Evolutionary conservation across 2,329 filamentous ascomycete species (phyloP).

Genomic region (Cadophora gregata): DNA sequence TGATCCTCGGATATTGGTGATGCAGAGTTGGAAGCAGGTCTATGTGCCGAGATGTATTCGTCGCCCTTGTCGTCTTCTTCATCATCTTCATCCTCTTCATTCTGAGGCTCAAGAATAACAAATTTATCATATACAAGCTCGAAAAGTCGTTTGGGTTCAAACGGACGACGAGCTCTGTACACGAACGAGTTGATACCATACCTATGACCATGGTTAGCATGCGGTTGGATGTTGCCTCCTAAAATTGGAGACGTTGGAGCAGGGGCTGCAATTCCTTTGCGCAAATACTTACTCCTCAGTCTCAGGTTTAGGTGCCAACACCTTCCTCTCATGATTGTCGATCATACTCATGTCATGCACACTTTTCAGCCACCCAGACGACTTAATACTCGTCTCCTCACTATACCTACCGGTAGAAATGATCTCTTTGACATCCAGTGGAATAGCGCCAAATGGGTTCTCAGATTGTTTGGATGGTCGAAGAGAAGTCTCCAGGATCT

Average conservation of each 20-base stretch:
- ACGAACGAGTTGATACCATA: constrained; percentile 76
- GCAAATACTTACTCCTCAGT: constrained; percentile 63
- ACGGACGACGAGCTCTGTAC: constrained; percentile 64
- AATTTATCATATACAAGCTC: constrained; percentile 52
- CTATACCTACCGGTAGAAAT: constrained; percentile 70
- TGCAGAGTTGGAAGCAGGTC: too few species aligned
- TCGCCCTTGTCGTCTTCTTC: constrained; percentile 41
- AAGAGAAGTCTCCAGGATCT: constrained; percentile 59
- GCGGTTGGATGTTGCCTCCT: too few species aligned
- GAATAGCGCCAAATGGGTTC: constrained; percentile 52
- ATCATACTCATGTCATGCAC: constrained; percentile 70
- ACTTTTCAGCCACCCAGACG: constrained; percentile 73
- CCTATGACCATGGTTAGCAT: constrained; percentile 37
- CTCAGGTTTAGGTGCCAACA: constrained; percentile 70
- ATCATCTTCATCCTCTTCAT: constrained; percentile 34
- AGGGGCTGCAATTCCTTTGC: too few species aligned
- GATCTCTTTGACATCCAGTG: constrained; percentile 62
- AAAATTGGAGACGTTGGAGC: too few species aligned
- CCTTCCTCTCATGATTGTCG: constrained; percentile 59
- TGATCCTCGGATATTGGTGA: not conserved
- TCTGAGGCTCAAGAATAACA: constrained; percentile 47
- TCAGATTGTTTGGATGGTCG: constrained; percentile 1
- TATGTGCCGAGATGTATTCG: too few species aligned
- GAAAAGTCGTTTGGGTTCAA: constrained; percentile 49
- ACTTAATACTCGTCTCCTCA: constrained; percentile 66